Evolutionary conservation across 2,329 filamentous ascomycete species (phyloP).

Genomic region (Fusarium heterosporum): DNA sequence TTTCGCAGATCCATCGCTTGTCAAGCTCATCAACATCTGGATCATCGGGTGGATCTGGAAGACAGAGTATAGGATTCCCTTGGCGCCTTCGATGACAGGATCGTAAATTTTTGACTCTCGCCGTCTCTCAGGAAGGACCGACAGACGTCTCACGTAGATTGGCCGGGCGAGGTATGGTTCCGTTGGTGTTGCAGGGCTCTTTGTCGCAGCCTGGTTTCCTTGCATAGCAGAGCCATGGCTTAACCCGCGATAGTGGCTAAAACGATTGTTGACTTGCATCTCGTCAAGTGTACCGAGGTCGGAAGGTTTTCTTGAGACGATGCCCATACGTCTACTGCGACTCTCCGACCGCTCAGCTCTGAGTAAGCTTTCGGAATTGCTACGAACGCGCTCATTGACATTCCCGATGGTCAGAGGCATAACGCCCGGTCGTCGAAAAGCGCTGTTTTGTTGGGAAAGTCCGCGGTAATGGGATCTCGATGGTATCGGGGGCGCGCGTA

Average conservation of each 20-base stretch:
- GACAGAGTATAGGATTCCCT: conserved; percentile 74
- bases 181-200: conserved; percentile 70
- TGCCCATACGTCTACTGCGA: conserved; percentile 72
- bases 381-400: conserved; percentile 73
- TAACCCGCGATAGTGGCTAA: conserved; percentile 74
- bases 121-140: conserved; percentile 71
- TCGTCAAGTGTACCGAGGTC: conserved; percentile 74
- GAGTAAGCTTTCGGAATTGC: conserved; percentile 72
- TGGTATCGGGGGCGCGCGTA: conserved; percentile 80
- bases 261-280: conserved; percentile 70
- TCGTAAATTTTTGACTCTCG: conserved; percentile 71
- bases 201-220: conserved; percentile 56
- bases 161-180: conserved; percentile 69
- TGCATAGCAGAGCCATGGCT: conserved; percentile 78
- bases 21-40: conserved; percentile 72
- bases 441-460: conserved; percentile 74
- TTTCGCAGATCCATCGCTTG: conserved; percentile 69
- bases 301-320: conserved; percentile 69
- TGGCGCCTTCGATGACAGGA: conserved; percentile 72
- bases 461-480: conserved; percentile 81
- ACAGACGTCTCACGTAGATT: conserved; percentile 72
- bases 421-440: conserved; percentile 76
- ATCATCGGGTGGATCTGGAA: conserved; percentile 77
- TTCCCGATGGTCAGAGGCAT: conserved; percentile 77
- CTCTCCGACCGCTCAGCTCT: conserved; percentile 65